Evolutionary conservation across 2,329 filamentous ascomycete genomes (phyloP).

Genomic region (Juglanconis sp.): DNA sequence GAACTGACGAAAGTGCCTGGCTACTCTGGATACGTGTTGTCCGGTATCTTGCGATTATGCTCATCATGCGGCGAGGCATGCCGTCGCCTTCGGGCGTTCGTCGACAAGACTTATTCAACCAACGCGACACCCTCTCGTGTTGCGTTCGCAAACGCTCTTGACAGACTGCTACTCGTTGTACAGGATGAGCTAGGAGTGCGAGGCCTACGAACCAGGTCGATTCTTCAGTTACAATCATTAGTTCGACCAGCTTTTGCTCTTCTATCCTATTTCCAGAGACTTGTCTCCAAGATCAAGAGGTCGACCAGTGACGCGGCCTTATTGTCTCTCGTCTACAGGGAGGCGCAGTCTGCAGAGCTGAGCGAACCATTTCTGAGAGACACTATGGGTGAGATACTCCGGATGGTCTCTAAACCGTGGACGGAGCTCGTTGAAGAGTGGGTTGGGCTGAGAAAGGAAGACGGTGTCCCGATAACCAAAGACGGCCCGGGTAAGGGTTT

Average conservation of each 20-base stretch:
- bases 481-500: constrained; percentile 53
- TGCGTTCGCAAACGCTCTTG: constrained; percentile 50
- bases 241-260: constrained; percentile 46
- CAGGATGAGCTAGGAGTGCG: constrained; percentile 47
- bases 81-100: constrained; percentile 44
- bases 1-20: constrained; percentile 52
- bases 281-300: constrained; percentile 46
- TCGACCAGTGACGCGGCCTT: constrained; percentile 56
- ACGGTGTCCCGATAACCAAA: constrained; percentile 52
- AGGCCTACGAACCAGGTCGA: constrained; percentile 40
- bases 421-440: constrained; percentile 58
- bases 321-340: constrained; percentile 58
- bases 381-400: constrained; percentile 64
- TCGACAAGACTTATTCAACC: constrained; percentile 43
- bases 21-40: constrained; percentile 49
- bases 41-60: constrained; percentile 45
- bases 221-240: constrained; percentile 51
- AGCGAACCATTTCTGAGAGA: constrained; percentile 58
- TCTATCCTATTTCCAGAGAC: constrained; percentile 47
- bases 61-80: constrained; percentile 46
- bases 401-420: constrained; percentile 32
- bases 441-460: constrained; percentile 66
- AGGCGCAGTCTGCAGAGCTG: constrained; percentile 62
- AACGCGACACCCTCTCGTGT: constrained; percentile 45
- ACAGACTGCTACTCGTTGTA: constrained; percentile 45